phyloP scores from a whole-genome alignment of 805 yeast species.

The Sugiyamaella floridensis region DNA sequence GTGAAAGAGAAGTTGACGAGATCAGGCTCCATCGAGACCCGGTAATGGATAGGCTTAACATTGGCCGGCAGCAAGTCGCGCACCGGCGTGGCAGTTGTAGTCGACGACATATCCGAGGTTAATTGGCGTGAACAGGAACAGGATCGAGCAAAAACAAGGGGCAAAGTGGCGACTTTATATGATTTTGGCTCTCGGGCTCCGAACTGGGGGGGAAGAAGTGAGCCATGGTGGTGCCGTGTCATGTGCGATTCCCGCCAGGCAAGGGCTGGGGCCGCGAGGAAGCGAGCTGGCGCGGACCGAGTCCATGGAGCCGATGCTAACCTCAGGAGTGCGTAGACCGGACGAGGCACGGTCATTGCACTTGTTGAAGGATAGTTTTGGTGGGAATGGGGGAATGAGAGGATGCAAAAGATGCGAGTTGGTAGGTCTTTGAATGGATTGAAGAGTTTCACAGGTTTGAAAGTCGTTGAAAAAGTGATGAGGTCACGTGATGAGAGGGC shows the following conservation, averaged over 20 bases:
- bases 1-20: constrained; percentile 32
- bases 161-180: constrained; percentile 1
- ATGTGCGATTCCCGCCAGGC: not conserved
- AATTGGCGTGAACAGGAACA: constrained; percentile 5
- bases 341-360: not conserved
- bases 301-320: not conserved
- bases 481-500: no score
- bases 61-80: constrained; percentile 50
- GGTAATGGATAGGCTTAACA: constrained; percentile 70
- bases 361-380: no score
- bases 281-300: not conserved
- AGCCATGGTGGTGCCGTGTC: not conserved
- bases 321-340: not conserved
- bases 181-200: not conserved
- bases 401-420: no score
- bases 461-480: no score
- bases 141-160: not conserved
- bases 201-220: not conserved
- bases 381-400: no score
- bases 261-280: not conserved
- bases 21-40: constrained; percentile 60
- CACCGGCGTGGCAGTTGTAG: not conserved
- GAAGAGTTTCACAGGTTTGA: no score
- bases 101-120: not conserved
- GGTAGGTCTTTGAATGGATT: no score